A percentile compares a stretch with the other conserved stretches of the same genome.
Conservation (phyloP, 1,139 yeast genomes). For the Yamadazyma songkhlaensis region DNA sequence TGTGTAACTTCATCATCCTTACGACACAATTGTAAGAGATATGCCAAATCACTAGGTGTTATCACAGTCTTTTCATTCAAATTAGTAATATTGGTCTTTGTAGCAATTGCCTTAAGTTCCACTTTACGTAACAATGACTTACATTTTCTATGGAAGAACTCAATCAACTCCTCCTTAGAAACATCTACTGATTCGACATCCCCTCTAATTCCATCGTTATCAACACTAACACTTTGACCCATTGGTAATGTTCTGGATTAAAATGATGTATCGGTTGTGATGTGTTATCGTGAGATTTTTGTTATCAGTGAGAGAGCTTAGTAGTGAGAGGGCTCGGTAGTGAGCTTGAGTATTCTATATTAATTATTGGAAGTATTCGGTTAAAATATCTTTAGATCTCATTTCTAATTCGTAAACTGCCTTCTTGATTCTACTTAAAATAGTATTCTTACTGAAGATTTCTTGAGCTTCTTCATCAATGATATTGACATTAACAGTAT, state of each 20-base stretch:
- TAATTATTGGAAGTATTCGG: constrained; percentile 17
- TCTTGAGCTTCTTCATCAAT: constrained; percentile 29
- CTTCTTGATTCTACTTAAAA: constrained; percentile 21
- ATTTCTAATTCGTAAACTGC: constrained; percentile 28
- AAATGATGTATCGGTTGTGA: neutral
- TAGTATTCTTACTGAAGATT: constrained; percentile 19
- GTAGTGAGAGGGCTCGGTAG: too few relatives aligned
- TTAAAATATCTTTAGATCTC: constrained; percentile 28
- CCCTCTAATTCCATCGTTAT: neutral
- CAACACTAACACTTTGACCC: constrained; percentile 21
- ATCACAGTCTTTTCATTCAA: constrained; percentile 18
- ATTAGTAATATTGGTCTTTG: constrained; percentile 20
- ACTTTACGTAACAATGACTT: constrained; percentile 19
- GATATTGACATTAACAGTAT: constrained; percentile 11
- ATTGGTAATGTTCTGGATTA: constrained; percentile 2
- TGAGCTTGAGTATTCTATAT: too few relatives aligned
- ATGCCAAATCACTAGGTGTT: constrained; percentile 21
- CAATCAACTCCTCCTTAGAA: constrained; percentile 18
- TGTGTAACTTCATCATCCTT: constrained; percentile 9
- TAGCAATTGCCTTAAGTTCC: constrained; percentile 23
- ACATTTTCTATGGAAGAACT: constrained; percentile 21
- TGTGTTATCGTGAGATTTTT: neutral
- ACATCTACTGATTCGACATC: constrained; percentile 7
- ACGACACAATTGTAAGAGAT: constrained; percentile 18
- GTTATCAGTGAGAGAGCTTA: too few relatives aligned